Percentiles rank a stretch among this genome's conserved stretches.
Conservation (phyloP, 495 filamentous ascomycete genomes). For the Aspergillus heteromorphus region DNA sequence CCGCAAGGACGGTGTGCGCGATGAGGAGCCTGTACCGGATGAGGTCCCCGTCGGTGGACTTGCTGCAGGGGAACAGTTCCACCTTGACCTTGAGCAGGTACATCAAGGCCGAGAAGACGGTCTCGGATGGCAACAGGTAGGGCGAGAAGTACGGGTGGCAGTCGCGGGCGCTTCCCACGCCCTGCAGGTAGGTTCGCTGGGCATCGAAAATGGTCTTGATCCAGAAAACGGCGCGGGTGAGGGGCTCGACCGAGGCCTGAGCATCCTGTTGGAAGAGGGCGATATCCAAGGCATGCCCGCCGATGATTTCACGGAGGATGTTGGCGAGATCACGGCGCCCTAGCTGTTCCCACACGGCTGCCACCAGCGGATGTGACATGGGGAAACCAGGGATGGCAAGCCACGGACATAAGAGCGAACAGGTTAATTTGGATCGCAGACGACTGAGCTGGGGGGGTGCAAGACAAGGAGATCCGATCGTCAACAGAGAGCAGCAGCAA, state of each 20-base stretch:
- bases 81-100: slow-evolving; percentile 22
- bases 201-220: slow-evolving; percentile 26
- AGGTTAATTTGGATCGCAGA: not conserved
- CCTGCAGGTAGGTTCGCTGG: slow-evolving; percentile 23
- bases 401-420: slow-evolving; percentile 13
- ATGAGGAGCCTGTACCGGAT: slow-evolving; percentile 17
- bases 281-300: slow-evolving; percentile 20
- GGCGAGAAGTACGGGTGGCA: slow-evolving; percentile 17
- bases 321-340: slow-evolving; percentile 24
- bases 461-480: not conserved
- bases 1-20: slow-evolving; percentile 17
- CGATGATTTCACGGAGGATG: slow-evolving; percentile 26
- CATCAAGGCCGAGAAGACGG: slow-evolving; percentile 21
- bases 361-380: slow-evolving; percentile 29
- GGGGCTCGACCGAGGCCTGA: slow-evolving; percentile 12
- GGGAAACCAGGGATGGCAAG: slow-evolving; percentile 7
- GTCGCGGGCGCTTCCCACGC: slow-evolving; percentile 11
- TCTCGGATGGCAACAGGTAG: slow-evolving; percentile 18
- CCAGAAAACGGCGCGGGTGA: slow-evolving; percentile 23
- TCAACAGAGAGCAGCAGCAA: not conserved
- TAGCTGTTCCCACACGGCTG: slow-evolving; percentile 28
- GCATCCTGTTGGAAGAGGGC: slow-evolving; percentile 17
- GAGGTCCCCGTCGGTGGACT: slow-evolving; percentile 8
- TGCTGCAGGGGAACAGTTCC: slow-evolving; percentile 17
- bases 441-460: not conserved